Evolutionary conservation across 305 asterid species (phyloP).

Genomic region (Solanum chacoense): DNA sequence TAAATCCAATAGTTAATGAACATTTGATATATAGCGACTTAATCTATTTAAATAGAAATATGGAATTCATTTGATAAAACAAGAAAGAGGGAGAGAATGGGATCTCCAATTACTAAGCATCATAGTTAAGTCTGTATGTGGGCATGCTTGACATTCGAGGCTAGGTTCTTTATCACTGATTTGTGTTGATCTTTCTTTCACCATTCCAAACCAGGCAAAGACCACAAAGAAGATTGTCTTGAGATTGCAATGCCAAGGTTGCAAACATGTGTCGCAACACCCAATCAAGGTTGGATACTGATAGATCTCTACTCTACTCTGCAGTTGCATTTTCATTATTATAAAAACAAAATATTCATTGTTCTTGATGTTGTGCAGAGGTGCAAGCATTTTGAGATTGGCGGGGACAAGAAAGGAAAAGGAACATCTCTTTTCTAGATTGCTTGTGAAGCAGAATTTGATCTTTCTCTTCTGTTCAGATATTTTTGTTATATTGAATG

Average conservation of each 20-base stretch:
- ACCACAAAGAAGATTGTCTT: conserved; percentile 7
- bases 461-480: background rate
- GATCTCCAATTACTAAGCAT: background rate
- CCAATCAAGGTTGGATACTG: background rate
- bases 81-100: background rate
- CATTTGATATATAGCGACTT: background rate
- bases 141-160: background rate
- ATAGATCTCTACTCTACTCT: background rate
- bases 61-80: background rate
- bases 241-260: conserved; percentile 5
- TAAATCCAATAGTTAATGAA: background rate
- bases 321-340: background rate
- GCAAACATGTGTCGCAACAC: conserved; percentile 5
- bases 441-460: background rate
- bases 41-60: background rate
- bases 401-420: conserved; percentile 4
- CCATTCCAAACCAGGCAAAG: background rate
- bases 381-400: conserved; percentile 10
- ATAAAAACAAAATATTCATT: background rate
- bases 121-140: background rate
- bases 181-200: background rate
- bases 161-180: background rate
- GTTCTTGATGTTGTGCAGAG: conserved; percentile 1
- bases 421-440: conserved; percentile 4
- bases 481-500: background rate